Evolutionary conservation across 78 protist genomes (phyloP).

Genomic region (Anaeramoeba flamelloides): DNA sequence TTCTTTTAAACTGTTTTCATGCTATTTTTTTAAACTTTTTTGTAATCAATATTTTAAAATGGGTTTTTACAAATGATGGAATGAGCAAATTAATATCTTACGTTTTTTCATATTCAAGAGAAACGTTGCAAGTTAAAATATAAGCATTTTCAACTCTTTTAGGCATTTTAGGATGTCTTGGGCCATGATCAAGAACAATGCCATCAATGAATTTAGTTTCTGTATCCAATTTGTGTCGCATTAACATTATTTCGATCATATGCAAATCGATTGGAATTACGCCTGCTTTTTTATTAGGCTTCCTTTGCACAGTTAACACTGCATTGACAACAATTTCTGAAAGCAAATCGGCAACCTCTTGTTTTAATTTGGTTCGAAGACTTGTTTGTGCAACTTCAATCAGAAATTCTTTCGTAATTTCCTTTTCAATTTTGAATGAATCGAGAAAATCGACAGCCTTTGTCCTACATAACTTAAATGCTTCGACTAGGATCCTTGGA

Average conservation of each 20-base stretch:
- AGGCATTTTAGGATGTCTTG: constrained; percentile 96
- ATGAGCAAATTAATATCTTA: constrained; percentile 10
- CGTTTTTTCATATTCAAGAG: constrained; percentile 93
- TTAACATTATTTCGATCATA: constrained; percentile 96
- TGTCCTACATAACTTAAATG: constrained; percentile 74
- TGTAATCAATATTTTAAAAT: too few species aligned
- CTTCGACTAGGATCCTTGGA: constrained; percentile 89
- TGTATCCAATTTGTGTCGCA: constrained; percentile 66
- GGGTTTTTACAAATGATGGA: too few species aligned
- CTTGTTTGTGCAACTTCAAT: constrained; percentile 70
- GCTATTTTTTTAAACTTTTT: too few species aligned
- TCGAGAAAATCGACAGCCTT: constrained; percentile 48
- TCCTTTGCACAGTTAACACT: constrained; percentile 45
- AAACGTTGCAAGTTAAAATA: constrained; percentile 71
- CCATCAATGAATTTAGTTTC: constrained; percentile 66
- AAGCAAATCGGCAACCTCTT: constrained; percentile 55
- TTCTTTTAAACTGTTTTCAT: too few species aligned
- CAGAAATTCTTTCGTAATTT: too few species aligned
- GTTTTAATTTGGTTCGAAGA: constrained; percentile 80
- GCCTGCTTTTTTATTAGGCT: too few species aligned
- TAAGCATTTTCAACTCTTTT: constrained; percentile 45
- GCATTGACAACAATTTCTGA: constrained; percentile 80
- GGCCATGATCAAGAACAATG: constrained; percentile 97
- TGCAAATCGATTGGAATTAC: constrained; percentile 84
- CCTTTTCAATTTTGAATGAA: background rate